These are phyloP conservation scores for Castanea sativa DNA, from an alignment of 306 rosid species.

Conservation along the genomic window DNA sequence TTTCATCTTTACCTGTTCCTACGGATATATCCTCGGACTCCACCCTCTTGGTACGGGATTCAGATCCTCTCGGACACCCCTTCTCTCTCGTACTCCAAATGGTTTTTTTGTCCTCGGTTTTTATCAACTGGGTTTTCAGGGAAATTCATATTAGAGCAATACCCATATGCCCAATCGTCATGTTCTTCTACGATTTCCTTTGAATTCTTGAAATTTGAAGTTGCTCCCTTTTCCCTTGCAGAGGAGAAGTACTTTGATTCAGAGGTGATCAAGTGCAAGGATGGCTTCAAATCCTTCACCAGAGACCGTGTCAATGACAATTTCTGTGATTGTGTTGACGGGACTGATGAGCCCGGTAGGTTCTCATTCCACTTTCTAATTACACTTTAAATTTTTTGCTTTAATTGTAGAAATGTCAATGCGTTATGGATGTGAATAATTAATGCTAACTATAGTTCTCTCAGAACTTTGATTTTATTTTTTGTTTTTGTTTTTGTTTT, in stretches of 20 bases:
- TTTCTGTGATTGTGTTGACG: slow-evolving; percentile 85
- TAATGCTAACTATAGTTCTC: not conserved
- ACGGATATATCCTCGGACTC: slow-evolving; percentile 48
- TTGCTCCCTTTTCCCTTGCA: slow-evolving; percentile 34
- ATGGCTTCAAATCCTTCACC: slow-evolving; percentile 62
- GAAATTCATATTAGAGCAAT: not conserved
- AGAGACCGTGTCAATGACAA: slow-evolving; percentile 78
- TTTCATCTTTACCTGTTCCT: slow-evolving; percentile 35
- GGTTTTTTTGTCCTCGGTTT: not conserved
- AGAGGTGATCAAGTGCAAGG: slow-evolving; percentile 68
- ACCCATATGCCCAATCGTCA: slow-evolving; percentile 15
- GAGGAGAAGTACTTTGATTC: slow-evolving; percentile 67
- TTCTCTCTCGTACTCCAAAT: not conserved
- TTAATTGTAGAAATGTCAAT: not conserved
- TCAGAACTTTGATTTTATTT: not conserved
- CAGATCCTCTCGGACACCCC: not conserved
- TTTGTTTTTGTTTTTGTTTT: not conserved
- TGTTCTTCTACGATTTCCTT: not conserved
- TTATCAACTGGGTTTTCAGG: not conserved
- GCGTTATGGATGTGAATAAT: not conserved
- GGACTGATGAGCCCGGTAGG: slow-evolving; percentile 90
- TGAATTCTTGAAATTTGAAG: slow-evolving; percentile 15
- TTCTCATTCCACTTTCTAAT: not conserved
- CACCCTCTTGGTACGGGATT: slow-evolving; percentile 66
- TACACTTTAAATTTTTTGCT: not conserved